These are phyloP conservation scores for Peronosclerospora sorghi DNA, from an alignment of 352 stramenopile species.

Conservation along the genomic window DNA sequence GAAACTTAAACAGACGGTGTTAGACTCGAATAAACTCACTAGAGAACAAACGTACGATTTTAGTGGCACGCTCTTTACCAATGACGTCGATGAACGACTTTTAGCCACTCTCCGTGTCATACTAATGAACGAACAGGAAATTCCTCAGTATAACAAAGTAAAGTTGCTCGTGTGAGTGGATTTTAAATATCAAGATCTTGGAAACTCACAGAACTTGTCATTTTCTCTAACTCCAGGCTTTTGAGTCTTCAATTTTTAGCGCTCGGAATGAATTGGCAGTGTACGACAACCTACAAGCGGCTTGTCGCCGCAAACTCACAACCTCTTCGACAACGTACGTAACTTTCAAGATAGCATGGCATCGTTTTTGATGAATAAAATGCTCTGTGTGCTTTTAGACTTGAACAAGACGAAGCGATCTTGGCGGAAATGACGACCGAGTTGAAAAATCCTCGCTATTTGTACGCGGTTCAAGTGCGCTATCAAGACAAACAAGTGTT, in stretches of 20 bases:
- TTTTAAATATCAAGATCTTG: too few relatives aligned
- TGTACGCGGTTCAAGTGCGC: constrained; percentile 32
- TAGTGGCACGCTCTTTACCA: constrained; percentile 37
- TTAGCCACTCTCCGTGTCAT: constrained; percentile 49
- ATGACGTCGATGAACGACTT: constrained; percentile 46
- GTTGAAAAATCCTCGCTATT: constrained; percentile 11
- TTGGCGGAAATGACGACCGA: constrained; percentile 15
- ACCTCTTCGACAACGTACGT: constrained; percentile 40
- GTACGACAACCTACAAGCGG: constrained; percentile 36
- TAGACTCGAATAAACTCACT: constrained; percentile 49
- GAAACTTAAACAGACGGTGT: constrained; percentile 49
- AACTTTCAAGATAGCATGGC: neutral
- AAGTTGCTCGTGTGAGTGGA: neutral
- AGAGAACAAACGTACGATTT: constrained; percentile 63
- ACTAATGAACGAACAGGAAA: constrained; percentile 43
- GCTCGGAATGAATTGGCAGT: constrained; percentile 43
- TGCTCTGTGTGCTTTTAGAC: constrained; percentile 5
- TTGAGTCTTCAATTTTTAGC: constrained; percentile 30
- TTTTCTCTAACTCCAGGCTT: constrained; percentile 17
- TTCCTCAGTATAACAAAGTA: constrained; percentile 38
- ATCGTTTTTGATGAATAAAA: too few relatives aligned
- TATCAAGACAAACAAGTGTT: constrained; percentile 45
- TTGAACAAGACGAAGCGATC: constrained; percentile 32
- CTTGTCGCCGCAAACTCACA: constrained; percentile 29
- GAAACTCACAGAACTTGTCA: neutral